A percentile compares a stretch with the other conserved stretches of the same genome.
Evolutionary conservation across 371 early-diverging fungal genomes (phyloP).

Genomic region (Dipsacomyces acuminosporus): DNA sequence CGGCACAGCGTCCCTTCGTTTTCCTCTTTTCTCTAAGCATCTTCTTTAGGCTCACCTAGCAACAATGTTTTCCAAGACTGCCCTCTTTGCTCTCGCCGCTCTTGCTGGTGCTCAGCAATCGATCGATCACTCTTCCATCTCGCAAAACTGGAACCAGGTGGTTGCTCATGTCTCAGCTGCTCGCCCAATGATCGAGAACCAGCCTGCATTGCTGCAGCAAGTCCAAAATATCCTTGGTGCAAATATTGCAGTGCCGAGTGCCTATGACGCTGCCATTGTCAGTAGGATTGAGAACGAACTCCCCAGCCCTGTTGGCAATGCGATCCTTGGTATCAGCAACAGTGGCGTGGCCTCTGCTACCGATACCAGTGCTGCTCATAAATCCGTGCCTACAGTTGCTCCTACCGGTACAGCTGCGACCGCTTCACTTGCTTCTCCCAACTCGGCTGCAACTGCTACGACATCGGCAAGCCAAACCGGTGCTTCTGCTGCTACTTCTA

Average conservation of each 20-base stretch:
- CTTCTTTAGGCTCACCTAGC: too few relatives aligned
- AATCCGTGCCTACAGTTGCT: background rate
- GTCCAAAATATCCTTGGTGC: background rate
- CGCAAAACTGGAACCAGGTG: background rate
- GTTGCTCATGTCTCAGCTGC: background rate
- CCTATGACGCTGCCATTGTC: background rate
- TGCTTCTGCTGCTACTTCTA: too few relatives aligned
- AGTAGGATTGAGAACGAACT: constrained; percentile 1
- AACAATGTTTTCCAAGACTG: background rate
- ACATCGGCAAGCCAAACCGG: background rate
- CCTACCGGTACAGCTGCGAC: background rate
- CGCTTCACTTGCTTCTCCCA: background rate
- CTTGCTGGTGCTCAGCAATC: background rate
- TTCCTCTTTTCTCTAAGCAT: too few relatives aligned
- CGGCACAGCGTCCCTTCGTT: too few relatives aligned
- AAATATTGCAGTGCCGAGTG: background rate
- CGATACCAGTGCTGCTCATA: background rate
- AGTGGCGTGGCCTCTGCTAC: background rate
- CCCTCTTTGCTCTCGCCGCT: background rate
- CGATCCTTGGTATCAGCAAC: background rate
- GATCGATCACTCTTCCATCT: background rate
- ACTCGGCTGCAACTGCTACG: background rate
- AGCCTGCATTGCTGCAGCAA: background rate
- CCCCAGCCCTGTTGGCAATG: background rate
- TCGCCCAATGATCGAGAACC: background rate